Conservation (phyloP, 805 yeast species). For the Suhomyces canberraensis region DNA sequence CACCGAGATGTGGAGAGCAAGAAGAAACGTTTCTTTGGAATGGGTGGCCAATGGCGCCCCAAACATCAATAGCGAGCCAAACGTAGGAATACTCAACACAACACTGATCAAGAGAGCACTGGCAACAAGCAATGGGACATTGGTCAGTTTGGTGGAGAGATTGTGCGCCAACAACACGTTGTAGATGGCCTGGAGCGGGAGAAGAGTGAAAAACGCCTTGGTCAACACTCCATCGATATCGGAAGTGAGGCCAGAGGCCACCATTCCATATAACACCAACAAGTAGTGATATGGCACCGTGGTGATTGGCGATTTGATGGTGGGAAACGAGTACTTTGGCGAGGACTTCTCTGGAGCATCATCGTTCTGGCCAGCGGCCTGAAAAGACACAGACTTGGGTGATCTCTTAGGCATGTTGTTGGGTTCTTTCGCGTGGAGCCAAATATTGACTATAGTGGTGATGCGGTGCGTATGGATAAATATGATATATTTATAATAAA, state of each 20-base stretch:
- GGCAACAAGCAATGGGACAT: slow-evolving; percentile 10
- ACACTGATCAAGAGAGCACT: slow-evolving; percentile 31
- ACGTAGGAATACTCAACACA: slow-evolving; percentile 36
- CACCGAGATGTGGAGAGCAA: slow-evolving; percentile 60
- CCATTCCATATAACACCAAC: slow-evolving; percentile 26
- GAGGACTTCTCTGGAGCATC: neutral
- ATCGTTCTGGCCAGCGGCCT: neutral
- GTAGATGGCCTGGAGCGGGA: slow-evolving; percentile 23
- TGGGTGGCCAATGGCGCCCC: slow-evolving; percentile 76
- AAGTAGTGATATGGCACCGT: slow-evolving; percentile 31
- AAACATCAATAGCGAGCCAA: slow-evolving; percentile 49
- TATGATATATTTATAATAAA: no score
- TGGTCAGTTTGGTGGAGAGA: slow-evolving; percentile 4
- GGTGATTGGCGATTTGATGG: slow-evolving; percentile 10
- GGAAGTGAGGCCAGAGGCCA: slow-evolving; percentile 26
- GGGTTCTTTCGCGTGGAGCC: no score
- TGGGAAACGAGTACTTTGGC: slow-evolving; percentile 10
- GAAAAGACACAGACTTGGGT: slow-evolving; percentile 21
- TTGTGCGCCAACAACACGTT: slow-evolving; percentile 7
- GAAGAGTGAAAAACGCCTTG: slow-evolving; percentile 23
- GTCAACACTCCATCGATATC: slow-evolving; percentile 21
- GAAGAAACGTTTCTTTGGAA: slow-evolving; percentile 51
- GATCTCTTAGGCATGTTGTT: slow-evolving; percentile 8
- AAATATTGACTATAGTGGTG: no score
- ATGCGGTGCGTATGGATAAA: no score